A percentile compares a stretch with the other conserved stretches of the same genome.
These are phyloP conservation scores for Bacterosira constricta DNA, from an alignment of 108 stramenopile species.

Conservation along the genomic window DNA sequence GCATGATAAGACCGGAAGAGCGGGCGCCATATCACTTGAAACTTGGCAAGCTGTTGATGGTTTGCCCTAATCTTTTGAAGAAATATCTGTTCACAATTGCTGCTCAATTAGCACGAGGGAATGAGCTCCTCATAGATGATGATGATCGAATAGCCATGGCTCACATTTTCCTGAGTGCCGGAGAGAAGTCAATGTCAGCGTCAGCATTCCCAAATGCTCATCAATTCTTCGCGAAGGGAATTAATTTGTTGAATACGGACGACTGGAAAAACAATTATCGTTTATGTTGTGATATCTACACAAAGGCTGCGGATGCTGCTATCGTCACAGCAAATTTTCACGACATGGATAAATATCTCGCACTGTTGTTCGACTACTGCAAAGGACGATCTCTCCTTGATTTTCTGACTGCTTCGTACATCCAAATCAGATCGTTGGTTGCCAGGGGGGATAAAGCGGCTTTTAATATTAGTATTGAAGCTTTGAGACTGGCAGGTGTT, in stretches of 20 bases:
- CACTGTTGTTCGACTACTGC: not conserved
- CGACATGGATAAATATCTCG: not conserved
- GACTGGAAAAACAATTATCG: conserved; percentile 12
- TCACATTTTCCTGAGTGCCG: conserved; percentile 1
- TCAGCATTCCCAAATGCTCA: conserved; percentile 1
- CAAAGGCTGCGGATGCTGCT: conserved; percentile 3
- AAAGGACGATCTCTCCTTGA: not conserved
- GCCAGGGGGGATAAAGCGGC: not conserved
- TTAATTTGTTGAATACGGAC: not conserved
- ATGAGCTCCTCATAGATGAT: not conserved
- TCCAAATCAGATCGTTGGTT: not conserved
- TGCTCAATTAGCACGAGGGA: conserved; percentile 8
- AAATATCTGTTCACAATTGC: conserved; percentile 7
- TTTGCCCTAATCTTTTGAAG: not conserved
- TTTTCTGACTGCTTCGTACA: not conserved
- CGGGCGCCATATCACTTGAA: conserved; percentile 1
- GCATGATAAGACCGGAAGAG: not conserved
- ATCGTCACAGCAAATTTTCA: not conserved
- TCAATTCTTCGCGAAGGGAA: conserved; percentile 6
- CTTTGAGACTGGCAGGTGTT: not conserved
- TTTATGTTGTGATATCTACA: conserved; percentile 8
- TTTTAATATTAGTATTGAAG: not conserved
- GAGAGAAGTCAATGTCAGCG: not conserved
- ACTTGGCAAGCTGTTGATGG: not conserved
- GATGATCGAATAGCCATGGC: not conserved